phyloP scores from a whole-genome alignment of 768 basidiomycete species.

The Paxillus ammoniavirescens region DNA sequence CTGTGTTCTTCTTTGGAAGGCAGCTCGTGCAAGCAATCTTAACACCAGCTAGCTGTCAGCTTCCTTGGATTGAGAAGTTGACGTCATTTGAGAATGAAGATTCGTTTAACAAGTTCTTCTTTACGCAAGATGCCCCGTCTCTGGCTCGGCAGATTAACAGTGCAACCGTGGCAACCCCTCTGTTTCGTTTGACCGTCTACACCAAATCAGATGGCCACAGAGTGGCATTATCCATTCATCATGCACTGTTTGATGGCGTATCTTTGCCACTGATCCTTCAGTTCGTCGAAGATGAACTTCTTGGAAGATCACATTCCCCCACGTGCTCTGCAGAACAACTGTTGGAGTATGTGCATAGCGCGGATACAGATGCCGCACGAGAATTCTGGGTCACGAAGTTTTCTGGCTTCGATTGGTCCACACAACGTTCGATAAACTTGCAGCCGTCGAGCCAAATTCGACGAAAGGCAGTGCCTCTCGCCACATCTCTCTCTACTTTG shows the following conservation, averaged over 20 bases:
- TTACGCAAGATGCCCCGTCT: conserved; percentile 15
- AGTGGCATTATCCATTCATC: conserved; percentile 32
- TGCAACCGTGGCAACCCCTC: conserved; percentile 14
- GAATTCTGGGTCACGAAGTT: conserved; percentile 27
- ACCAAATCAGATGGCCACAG: conserved; percentile 1
- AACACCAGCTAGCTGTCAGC: conserved; percentile 4
- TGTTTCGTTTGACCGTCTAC: conserved; percentile 15
- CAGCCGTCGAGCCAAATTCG: conserved; percentile 6
- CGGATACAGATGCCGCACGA: conserved; percentile 12
- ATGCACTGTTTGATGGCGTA: conserved; percentile 33
- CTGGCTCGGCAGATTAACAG: conserved; percentile 25
- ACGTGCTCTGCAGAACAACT: conserved; percentile 14
- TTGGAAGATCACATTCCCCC: conserved; percentile 6
- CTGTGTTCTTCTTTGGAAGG: conserved; percentile 31
- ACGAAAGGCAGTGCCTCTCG: conserved; percentile 11
- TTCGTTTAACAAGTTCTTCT: conserved; percentile 22
- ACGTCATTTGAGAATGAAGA: conserved; percentile 7
- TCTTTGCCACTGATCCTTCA: conserved; percentile 30
- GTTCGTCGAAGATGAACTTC: conserved; percentile 23
- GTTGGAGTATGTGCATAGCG: conserved; percentile 20
- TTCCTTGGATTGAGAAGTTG: conserved; percentile 17
- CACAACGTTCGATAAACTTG: conserved; percentile 2
- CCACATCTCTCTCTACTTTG: conserved; percentile 17
- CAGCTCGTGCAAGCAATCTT: conserved; percentile 30
- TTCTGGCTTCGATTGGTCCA: conserved; percentile 18